Conservation (phyloP, 2,329 filamentous ascomycete genomes). For the Nigrospora osmanthi region DNA sequence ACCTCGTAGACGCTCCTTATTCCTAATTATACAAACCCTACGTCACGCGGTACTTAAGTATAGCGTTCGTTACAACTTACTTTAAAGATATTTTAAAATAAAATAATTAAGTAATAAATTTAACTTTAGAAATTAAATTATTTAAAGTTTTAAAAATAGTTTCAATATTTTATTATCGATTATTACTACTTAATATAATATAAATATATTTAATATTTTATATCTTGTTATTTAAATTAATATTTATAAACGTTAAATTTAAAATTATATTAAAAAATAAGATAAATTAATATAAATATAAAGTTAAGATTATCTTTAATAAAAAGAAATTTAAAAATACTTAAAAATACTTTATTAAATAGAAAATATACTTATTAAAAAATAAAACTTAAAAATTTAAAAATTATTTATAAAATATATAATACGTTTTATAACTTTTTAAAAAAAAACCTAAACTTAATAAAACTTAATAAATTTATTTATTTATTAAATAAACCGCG, state of each 20-base stretch:
- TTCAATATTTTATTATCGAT: constrained; percentile 1
- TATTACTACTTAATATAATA: constrained; percentile 1
- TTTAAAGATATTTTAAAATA: not conserved
- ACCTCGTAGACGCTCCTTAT: too few relatives aligned
- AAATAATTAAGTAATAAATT: not conserved
- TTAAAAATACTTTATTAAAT: not conserved
- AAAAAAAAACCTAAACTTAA: not conserved
- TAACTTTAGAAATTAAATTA: not conserved
- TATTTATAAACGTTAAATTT: not conserved
- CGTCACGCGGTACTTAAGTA: too few relatives aligned
- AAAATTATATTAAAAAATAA: not conserved
- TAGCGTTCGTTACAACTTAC: too few relatives aligned
- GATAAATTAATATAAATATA: not conserved
- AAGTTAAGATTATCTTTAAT: not conserved
- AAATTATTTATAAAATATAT: not conserved
- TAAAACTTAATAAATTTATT: not conserved
- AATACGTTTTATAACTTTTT: not conserved
- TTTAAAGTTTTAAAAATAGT: not conserved
- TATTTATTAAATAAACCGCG: too few relatives aligned
- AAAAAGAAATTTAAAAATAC: not conserved
- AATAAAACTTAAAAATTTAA: not conserved
- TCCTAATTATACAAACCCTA: too few relatives aligned
- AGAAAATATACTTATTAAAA: not conserved
- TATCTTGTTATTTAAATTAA: not conserved
- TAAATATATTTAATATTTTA: not conserved